Percentiles rank a stretch among this genome's conserved stretches.
phyloP scores from a whole-genome alignment of 176 grass and related monocot genomes.

The Carex parvula region DNA sequence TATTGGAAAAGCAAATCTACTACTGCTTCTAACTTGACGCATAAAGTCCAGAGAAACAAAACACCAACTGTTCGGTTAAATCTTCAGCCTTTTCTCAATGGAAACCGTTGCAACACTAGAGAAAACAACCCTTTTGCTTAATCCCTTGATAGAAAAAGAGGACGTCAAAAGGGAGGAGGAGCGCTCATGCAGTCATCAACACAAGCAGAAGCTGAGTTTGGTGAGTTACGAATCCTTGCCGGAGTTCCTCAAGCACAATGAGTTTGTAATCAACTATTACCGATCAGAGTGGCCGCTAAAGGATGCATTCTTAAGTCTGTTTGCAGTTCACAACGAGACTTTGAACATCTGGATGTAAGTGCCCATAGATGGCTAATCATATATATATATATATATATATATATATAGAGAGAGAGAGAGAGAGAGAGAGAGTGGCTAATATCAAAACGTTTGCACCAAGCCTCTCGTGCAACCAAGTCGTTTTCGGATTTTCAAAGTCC shows the following conservation, averaged over 20 bases:
- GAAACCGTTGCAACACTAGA: neutral
- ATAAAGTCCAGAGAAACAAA: neutral
- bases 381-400: too few relatives aligned
- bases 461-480: too few relatives aligned
- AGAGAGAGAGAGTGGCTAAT: too few relatives aligned
- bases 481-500: too few relatives aligned
- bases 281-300: conserved; percentile 73
- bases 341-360: conserved; percentile 77
- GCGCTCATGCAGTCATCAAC: conserved; percentile 19
- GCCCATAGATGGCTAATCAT: neutral
- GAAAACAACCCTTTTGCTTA: neutral
- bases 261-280: conserved; percentile 68
- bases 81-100: neutral
- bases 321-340: conserved; percentile 74
- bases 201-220: conserved; percentile 35
- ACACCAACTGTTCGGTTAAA: neutral
- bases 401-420: too few relatives aligned
- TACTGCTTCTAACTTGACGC: neutral
- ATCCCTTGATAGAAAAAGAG: neutral
- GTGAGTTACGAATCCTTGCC: conserved; percentile 57
- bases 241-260: conserved; percentile 68
- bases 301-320: conserved; percentile 55
- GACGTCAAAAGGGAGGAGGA: neutral
- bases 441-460: too few relatives aligned
- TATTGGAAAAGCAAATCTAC: neutral